These are phyloP conservation scores for Priceomyces melissophilus DNA, from an alignment of 805 yeast species.

Conservation along the genomic window DNA sequence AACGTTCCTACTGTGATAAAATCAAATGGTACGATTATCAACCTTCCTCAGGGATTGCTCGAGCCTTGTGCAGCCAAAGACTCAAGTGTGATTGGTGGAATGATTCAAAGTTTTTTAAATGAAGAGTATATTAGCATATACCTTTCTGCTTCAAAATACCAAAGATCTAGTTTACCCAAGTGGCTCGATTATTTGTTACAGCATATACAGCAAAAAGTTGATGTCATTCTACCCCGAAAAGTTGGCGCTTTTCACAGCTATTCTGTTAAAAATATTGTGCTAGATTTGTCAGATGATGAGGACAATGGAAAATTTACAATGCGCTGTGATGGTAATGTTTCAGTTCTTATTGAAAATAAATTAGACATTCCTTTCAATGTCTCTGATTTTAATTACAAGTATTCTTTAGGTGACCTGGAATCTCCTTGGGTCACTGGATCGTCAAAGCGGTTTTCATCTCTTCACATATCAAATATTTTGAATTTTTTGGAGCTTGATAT, in stretches of 20 bases:
- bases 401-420: conserved; percentile 6
- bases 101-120: conserved; percentile 17
- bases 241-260: conserved; percentile 1
- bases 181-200: conserved; percentile 23
- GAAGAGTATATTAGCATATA: conserved; percentile 13
- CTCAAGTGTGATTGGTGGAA: conserved; percentile 17
- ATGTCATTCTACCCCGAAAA: conserved; percentile 12
- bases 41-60: conserved; percentile 16
- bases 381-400: conserved; percentile 7
- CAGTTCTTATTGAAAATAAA: conserved; percentile 1
- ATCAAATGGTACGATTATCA: conserved; percentile 17
- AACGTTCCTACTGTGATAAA: conserved; percentile 10
- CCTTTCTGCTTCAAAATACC: conserved; percentile 15
- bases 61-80: conserved; percentile 16
- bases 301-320: neutral
- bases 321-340: conserved; percentile 3
- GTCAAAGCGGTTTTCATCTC: conserved; percentile 7
- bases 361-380: conserved; percentile 1
- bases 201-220: conserved; percentile 10
- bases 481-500: conserved; percentile 5
- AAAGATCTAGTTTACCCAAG: conserved; percentile 14
- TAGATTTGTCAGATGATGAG: conserved; percentile 1
- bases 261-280: neutral
- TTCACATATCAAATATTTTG: conserved; percentile 2
- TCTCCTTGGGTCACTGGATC: conserved; percentile 7